Evolutionary conservation across 2,329 filamentous ascomycete genomes (phyloP), one percentile per base, ranked within the genome.

Genomic region (Monilinia laxa): DNA sequence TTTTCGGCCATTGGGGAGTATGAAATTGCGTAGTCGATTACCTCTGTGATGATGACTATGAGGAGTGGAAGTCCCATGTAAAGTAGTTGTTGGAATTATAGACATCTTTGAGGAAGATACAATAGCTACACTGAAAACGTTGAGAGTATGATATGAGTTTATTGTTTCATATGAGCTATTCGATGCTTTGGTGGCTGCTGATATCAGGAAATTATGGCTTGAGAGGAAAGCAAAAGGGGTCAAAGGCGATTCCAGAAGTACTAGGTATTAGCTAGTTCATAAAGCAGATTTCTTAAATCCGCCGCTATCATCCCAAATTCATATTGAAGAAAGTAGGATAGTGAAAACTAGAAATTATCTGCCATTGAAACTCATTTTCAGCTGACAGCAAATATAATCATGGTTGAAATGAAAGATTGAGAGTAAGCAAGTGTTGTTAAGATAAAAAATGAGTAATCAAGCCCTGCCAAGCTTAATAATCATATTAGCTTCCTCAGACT

Each of bases 1-100:
- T 69, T 81, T 81, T 65, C 80, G 80, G 35, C 86, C 86, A 73
- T 83, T 79, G 0, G 86, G 85, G 57, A 83, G 80, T 3, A 83
- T 73, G 68, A 88, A 84, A 68, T 86, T 82, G 28, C 82, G 79
- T 0, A 85, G 77, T 42, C 80, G 78, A 38, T 79, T 79, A 1
- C 78, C 73, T 16, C 71, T 71, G 51, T 75, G 73, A 35, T 74
- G 72, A 53, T 71, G 68, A 23, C 69, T 53, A 54, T 65, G 52
- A 2, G 38, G 31, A 1, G 65, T 67, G 28, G 68, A 59, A 31
- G 68, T 62, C 25, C 52, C 59, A 25, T 45, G 25, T 10, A 64
- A 65, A 54, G 67, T 67, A 54, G 67, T 67, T 2, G 58, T 69
- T 52, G 70, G 67, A n/a, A 67, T 70, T 52, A 66, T 69, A n/a